These are phyloP conservation scores for Antarctomyces pellizariae DNA, from an alignment of 495 filamentous ascomycete species.

Conservation along the genomic window DNA sequence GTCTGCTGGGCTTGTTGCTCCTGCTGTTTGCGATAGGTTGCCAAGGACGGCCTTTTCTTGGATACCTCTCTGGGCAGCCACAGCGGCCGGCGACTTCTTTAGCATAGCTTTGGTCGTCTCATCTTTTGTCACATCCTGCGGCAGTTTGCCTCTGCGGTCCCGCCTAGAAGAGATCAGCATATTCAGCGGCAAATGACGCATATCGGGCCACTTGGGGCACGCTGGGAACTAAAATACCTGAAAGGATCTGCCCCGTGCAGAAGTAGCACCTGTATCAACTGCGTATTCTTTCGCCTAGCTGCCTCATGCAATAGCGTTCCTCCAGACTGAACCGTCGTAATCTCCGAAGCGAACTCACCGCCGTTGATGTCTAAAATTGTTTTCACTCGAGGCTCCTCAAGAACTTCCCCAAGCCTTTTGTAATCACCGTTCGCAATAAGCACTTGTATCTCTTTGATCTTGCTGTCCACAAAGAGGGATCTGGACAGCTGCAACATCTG, in stretches of 20 bases:
- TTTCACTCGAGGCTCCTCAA: slow-evolving; percentile 68
- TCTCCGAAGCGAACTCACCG: slow-evolving; percentile 66
- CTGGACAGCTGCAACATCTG: slow-evolving; percentile 82
- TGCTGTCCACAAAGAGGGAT: slow-evolving; percentile 71
- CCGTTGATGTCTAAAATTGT: slow-evolving; percentile 76
- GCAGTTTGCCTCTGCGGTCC: slow-evolving; percentile 83
- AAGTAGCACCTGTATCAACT: slow-evolving; percentile 67
- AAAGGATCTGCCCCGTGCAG: slow-evolving; percentile 97
- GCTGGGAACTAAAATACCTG: no score
- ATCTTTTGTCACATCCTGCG: slow-evolving; percentile 94
- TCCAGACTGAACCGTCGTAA: slow-evolving; percentile 43
- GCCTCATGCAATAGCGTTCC: slow-evolving; percentile 89
- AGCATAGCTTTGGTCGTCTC: slow-evolving; percentile 66
- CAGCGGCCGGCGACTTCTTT: slow-evolving; percentile 84
- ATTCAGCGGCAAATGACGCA: no score
- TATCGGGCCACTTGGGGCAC: no score
- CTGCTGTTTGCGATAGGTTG: slow-evolving; percentile 34
- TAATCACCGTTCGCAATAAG: slow-evolving; percentile 52
- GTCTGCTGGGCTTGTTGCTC: slow-evolving; percentile 32
- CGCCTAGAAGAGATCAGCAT: no score
- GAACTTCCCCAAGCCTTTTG: slow-evolving; percentile 46
- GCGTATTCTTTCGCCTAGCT: slow-evolving; percentile 60
- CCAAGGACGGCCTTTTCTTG: slow-evolving; percentile 92
- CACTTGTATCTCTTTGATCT: slow-evolving; percentile 58
- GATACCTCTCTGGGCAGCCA: slow-evolving; percentile 80